Conservation (phyloP, 2,329 filamentous ascomycete species). For the Sclerotinia nivalis region DNA sequence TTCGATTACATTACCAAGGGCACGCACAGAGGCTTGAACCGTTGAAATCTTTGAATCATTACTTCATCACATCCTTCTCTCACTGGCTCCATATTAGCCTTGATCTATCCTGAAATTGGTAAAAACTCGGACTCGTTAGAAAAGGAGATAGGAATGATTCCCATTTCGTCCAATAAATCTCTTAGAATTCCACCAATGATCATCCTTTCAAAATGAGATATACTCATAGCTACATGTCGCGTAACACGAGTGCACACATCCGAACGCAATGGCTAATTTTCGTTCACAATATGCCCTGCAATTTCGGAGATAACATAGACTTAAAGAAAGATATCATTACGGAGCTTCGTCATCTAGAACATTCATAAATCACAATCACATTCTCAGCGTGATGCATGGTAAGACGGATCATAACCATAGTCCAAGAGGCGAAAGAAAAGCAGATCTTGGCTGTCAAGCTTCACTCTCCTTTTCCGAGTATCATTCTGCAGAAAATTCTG, state of each 20-base stretch:
- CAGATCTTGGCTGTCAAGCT: background rate
- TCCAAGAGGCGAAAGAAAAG: background rate
- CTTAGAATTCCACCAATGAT: background rate
- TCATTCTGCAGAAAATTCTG: background rate
- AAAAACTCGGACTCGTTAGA: background rate
- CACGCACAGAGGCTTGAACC: background rate
- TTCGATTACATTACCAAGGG: background rate
- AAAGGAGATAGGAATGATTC: background rate
- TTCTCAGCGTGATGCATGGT: slow-evolving; percentile 21
- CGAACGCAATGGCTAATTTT: background rate
- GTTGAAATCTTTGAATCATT: background rate
- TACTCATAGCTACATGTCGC: slow-evolving; percentile 16
- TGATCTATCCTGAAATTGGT: background rate
- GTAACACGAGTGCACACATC: slow-evolving; percentile 21
- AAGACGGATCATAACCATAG: background rate
- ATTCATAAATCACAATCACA: slow-evolving; percentile 14
- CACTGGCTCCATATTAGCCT: background rate
- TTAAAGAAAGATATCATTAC: slow-evolving; percentile 16
- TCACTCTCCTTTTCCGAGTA: background rate
- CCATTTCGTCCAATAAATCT: background rate
- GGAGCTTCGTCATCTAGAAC: slow-evolving; percentile 19
- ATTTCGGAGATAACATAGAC: background rate
- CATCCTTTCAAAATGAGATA: background rate
- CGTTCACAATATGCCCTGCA: slow-evolving; percentile 10
- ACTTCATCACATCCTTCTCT: background rate